Percentiles rank a stretch among this genome's conserved stretches.
phyloP scores from a whole-genome alignment of 768 basidiomycete species.

The Rhodotorula toruloides region DNA sequence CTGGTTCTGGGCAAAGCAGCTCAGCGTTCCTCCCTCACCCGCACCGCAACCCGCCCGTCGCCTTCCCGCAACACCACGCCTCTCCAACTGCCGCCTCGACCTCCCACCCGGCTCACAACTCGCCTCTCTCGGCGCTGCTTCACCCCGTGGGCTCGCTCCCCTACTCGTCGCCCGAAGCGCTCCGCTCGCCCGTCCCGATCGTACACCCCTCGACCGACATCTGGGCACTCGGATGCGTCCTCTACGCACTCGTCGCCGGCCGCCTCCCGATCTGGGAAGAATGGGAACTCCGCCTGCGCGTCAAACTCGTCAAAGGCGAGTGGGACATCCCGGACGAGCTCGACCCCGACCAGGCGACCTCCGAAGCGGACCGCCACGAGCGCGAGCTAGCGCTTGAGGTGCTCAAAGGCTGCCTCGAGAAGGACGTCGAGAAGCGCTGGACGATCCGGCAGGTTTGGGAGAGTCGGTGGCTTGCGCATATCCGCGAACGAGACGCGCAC shows the following conservation, averaged over 20 bases:
- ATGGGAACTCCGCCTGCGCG: conserved; percentile 83
- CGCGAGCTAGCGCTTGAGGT: conserved; percentile 48
- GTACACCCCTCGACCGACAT: conserved; percentile 67
- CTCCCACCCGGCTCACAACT: no score
- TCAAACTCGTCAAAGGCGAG: conserved; percentile 81
- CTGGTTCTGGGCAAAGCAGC: neutral
- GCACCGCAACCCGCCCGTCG: neutral
- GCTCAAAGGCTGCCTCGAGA: conserved; percentile 72
- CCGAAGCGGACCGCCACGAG: neutral
- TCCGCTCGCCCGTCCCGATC: conserved; percentile 39
- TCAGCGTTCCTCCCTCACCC: neutral
- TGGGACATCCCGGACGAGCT: conserved; percentile 47
- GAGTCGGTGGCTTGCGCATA: conserved; percentile 45
- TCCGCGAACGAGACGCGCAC: conserved; percentile 26
- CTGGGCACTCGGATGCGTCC: conserved; percentile 88
- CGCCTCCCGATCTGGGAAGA: conserved; percentile 80
- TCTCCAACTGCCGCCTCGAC: neutral
- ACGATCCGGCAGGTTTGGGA: conserved; percentile 73
- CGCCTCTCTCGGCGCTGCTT: conserved; percentile 22
- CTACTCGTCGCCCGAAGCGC: conserved; percentile 44
- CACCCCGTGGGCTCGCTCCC: conserved; percentile 42
- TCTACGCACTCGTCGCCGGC: conserved; percentile 78
- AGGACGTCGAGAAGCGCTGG: conserved; percentile 63
- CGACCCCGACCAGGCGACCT: neutral
- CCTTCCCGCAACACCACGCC: neutral